Base-by-base conservation (phyloP, 2,329 filamentous ascomycete species). In the Drechslerella dactyloides region DNA sequence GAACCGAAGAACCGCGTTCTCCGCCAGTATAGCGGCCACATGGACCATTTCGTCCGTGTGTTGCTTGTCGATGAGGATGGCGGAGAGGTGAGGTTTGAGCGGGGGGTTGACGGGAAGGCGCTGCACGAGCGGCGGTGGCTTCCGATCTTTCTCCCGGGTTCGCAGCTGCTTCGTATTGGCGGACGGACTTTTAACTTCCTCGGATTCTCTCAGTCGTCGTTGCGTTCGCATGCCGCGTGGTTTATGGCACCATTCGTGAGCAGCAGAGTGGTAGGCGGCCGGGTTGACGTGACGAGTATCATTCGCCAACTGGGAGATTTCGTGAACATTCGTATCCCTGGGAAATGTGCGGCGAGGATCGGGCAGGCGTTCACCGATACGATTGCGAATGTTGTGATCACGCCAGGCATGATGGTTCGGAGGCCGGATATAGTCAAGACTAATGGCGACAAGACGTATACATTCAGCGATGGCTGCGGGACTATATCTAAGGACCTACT, bases 391-490 rank as follows among this genome's bases (percentile, higher is more conserved):
- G 73, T 78, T 30, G 78, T 35, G 79, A 80, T 58, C 75, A 78
- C 13, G 70, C 73, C 0, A 82, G 84, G 33, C 58, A 75, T 21
- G 0, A 75, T 78, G 4, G 54, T 69, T 0, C 50, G 69, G 1
- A 82, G 87, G 0, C 74, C 77, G 0, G 87, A 90, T 66, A 81
- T 90, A 0, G 81, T 83, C 66, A 77, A 78, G n/a, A 84, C 81
- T 1, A 48, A 54, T 0, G 80, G 79, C 11, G 55, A 84, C 10
- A 80, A 79, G 0, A 83, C 87, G 4, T 65, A 72, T 2, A 83
- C 87, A 0, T 96, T 94, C 77, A 92, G 89, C 70, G 91, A 94
- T 76, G 91, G 91, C 0, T 88, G 90, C 0, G 91, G 91, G 0
- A 91, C 86, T 0, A 85, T 94, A 3, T 93, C 90, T 0, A 76